Conservation (phyloP, 306 rosid genomes). For the Malus asiatica region DNA sequence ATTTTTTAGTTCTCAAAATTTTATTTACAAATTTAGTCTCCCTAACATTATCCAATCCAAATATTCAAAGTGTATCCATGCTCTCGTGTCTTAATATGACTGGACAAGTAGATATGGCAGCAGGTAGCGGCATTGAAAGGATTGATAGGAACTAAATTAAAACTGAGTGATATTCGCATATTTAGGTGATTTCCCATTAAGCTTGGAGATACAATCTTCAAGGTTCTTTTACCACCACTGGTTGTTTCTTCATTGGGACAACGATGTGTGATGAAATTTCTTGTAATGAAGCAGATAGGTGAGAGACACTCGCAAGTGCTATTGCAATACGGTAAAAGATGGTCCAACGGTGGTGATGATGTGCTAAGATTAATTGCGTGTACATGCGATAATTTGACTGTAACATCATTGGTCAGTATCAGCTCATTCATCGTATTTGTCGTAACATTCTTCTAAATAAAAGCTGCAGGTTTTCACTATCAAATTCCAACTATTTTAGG, state of each 20-base stretch:
- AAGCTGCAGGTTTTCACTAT: too few relatives aligned
- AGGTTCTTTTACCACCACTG: not conserved
- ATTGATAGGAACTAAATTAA: slow-evolving; percentile 29
- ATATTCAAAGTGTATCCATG: not conserved
- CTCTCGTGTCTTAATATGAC: slow-evolving; percentile 20
- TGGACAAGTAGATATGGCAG: slow-evolving; percentile 19
- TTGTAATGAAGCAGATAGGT: slow-evolving; percentile 15
- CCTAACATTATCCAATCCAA: slow-evolving; percentile 10
- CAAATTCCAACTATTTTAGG: not conserved
- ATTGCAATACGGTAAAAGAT: not conserved
- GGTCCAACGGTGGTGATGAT: not conserved
- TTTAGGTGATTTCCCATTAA: slow-evolving; percentile 17
- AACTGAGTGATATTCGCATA: slow-evolving; percentile 3
- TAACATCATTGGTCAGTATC: too few relatives aligned
- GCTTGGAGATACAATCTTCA: not conserved
- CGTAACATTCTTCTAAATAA: too few relatives aligned
- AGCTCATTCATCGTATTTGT: not conserved
- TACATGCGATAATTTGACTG: too few relatives aligned
- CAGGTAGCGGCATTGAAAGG: slow-evolving; percentile 35
- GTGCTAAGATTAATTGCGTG: not conserved
- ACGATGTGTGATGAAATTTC: slow-evolving; percentile 19
- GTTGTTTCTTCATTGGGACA: slow-evolving; percentile 24
- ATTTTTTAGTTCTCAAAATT: too few relatives aligned
- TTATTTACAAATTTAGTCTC: too few relatives aligned
- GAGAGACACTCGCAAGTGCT: not conserved